A percentile compares a stretch with the other conserved stretches of the same genome.
Evolutionary conservation across 1,284 basidiomycete genomes (phyloP).

Genomic region (Sparassis latifolia): DNA sequence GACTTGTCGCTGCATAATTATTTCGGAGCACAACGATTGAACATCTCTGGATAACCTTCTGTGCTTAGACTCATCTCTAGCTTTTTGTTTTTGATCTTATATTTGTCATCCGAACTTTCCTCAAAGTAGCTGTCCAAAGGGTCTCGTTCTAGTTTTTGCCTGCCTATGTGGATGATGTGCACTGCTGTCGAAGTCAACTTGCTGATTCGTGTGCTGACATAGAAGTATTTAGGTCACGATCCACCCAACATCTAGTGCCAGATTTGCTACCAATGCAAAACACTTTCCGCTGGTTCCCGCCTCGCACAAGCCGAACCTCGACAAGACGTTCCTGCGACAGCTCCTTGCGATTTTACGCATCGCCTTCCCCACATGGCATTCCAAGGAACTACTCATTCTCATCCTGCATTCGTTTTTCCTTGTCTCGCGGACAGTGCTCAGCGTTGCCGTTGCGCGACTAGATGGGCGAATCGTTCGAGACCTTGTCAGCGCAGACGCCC

Average conservation of each 20-base stretch:
- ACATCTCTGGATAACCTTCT: not conserved
- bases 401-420: conserved; percentile 84
- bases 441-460: conserved; percentile 81
- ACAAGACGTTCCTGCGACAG: conserved; percentile 76
- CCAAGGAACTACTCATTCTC: conserved; percentile 77
- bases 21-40: too few relatives aligned
- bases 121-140: not conserved
- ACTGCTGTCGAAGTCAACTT: not conserved
- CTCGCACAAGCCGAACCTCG: conserved; percentile 63
- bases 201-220: not conserved
- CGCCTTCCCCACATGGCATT: conserved; percentile 65
- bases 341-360: conserved; percentile 73
- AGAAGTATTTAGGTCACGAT: conserved; percentile 26
- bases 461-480: conserved; percentile 90
- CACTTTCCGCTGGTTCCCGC: conserved; percentile 50
- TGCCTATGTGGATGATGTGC: not conserved
- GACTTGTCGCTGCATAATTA: too few relatives aligned
- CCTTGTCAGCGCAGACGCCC: conserved; percentile 82
- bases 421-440: conserved; percentile 80
- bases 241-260: conserved; percentile 34
- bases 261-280: conserved; percentile 39
- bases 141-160: not conserved
- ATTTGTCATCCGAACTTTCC: not conserved
- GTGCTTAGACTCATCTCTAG: not conserved
- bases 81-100: not conserved